Evolutionary conservation across 345 rosid species (phyloP), one percentile per base, ranked within the genome.

Genomic region (Sapria himalayana): DNA sequence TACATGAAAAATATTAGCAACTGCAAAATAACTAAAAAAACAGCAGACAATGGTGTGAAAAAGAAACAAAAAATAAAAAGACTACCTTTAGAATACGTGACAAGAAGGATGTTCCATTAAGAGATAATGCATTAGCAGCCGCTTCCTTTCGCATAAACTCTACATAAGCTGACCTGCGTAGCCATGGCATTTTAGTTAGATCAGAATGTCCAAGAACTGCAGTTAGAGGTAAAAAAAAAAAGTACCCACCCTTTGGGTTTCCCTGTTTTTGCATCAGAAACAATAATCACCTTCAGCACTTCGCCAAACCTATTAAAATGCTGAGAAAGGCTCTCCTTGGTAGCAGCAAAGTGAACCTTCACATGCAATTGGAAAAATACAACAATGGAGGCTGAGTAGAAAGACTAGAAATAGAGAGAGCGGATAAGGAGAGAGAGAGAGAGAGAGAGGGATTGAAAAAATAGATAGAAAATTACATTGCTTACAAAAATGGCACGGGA

Each of bases 291-390:
- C 65, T 91, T 80, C 8, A 84, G 67, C 22, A 91, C 85, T 54
- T 84, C 89, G 3, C 99, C 99, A 49, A 63, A 80, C 75, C 75
- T 91, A 31, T 73, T 84, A 48, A 91, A 84, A 57, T 84, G 93
- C 48, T 81, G 70, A 23, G 93, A 84, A 57, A 84, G 80, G 51
- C 74, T 71, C 46, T 84, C 94, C 72, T 75, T 80, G 36, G 94
- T 77, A 22, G 99, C 96, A 58, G 74, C 93, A 66, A 76, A 74
- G 66, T 91, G 86, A 62, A 91, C 99, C 99, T 91, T 74, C 32
- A 19, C 11, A 64, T 24, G 27, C 47, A 33, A 36, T 51, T 12
- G 33, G 43, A 18, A 44, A 36, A 41, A 48, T 19, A 42, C 8
- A 49, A 9, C 24, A n/a, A n/a, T n/a, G n/a, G n/a, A n/a, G n/a